Base-by-base conservation (phyloP, 176 grass and related monocot genomes). In the Lolium rigidum region DNA sequence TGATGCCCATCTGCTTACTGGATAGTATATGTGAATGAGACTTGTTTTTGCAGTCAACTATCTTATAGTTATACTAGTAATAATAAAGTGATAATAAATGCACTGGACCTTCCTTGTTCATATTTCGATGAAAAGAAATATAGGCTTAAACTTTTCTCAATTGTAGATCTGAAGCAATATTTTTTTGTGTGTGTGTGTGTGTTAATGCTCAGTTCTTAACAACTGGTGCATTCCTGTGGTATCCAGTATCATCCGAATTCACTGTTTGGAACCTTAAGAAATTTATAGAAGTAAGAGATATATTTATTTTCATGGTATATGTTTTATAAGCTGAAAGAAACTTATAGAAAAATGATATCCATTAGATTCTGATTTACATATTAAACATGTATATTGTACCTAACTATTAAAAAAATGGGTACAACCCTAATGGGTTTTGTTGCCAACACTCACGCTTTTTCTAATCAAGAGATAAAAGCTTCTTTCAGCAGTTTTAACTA, bases 61-160 rank as follows among this genome's bases (percentile, higher is more conserved):
- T 82, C 31, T 78, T 70, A 78, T 58, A 55, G 31, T 84, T 73
- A 65, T 56, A 72, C 2, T 8, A 13, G 55, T 69, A 77, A 65
- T 82, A 47, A 61, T 43, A 48, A 70, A 82, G 54, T 62, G 63
- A 24, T 56, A 82, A 76, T 88, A 85, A 72, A 82, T 82, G 63
- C 62, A 60, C 50, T 80, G 48, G 39, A 74, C 4, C 51, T 55
- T 51, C 18, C 74, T 57, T 39, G 46, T 86, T 87, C 57, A 28
- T 87, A 54, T 72, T 82, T 58, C 9, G 18, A 74, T 79, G 80
- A 87, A 59, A 54, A 74, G 48, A 67, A 80, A 70, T 67, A 46
- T 44, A 85, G 20, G 20, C 69, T 60, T 81, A 52, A 78, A 80
- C n/a, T 74, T 41, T n/a, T 70, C 37, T 11, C 12, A 76, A 22